phyloP scores from a whole-genome alignment of 169 alveolate genomes.

The Plasmodium vinckei region DNA sequence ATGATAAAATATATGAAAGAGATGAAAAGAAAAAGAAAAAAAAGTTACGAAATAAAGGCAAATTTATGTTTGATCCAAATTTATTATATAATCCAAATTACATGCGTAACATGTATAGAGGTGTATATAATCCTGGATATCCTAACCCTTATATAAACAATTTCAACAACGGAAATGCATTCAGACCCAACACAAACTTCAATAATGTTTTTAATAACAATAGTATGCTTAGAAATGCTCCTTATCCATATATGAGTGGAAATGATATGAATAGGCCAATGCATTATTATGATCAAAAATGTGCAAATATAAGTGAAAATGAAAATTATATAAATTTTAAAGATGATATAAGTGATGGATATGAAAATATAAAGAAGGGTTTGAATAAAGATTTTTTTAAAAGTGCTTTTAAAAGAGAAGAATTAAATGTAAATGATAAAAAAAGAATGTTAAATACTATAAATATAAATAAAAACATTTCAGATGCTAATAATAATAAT shows the following conservation, averaged over 20 bases:
- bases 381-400: no score
- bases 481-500: not conserved
- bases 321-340: not conserved
- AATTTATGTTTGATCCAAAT: constrained; percentile 29
- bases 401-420: not conserved
- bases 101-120: constrained; percentile 9
- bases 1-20: constrained; percentile 6
- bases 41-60: not conserved
- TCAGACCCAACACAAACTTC: not conserved
- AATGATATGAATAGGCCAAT: not conserved
- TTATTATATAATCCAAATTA: constrained; percentile 27
- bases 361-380: constrained; percentile 3
- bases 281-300: constrained; percentile 12
- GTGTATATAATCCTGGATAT: not conserved
- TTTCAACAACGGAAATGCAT: not conserved
- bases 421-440: not conserved
- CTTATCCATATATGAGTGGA: not conserved
- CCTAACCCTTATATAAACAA: not conserved
- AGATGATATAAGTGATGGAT: not conserved
- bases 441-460: not conserved
- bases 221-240: not conserved
- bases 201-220: not conserved
- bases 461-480: not conserved
- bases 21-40: constrained; percentile 23
- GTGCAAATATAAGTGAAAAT: not conserved